Evolutionary conservation across 2,329 filamentous ascomycete species (phyloP).

Genomic region (Tolypocladium pustulatum): DNA sequence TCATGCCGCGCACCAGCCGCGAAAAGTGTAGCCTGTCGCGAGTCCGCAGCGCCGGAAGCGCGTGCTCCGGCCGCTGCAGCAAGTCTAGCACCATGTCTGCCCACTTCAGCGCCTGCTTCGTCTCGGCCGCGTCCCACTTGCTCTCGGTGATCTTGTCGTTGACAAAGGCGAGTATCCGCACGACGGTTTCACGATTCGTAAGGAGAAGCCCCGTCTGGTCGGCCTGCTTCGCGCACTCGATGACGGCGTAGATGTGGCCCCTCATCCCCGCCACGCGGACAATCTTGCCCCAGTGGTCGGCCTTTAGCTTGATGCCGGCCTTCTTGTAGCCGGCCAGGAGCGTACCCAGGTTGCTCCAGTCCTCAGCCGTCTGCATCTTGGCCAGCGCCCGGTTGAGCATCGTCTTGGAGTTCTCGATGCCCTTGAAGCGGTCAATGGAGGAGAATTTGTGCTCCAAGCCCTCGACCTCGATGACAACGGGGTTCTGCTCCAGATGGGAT

Average conservation of each 20-base stretch:
- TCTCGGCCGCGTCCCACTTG: conserved; percentile 22
- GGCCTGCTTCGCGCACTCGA: conserved; percentile 38
- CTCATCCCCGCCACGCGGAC: conserved; percentile 27
- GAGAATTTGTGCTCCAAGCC: conserved; percentile 43
- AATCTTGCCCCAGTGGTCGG: conserved; percentile 25
- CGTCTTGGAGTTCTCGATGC: conserved; percentile 31
- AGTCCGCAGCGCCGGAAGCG: conserved; percentile 5
- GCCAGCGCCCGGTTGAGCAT: conserved; percentile 26
- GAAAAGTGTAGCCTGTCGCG: conserved; percentile 14
- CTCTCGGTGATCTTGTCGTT: conserved; percentile 28
- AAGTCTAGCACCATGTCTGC: conserved; percentile 38
- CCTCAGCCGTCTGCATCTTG: conserved; percentile 35
- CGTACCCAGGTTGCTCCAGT: conserved; percentile 41
- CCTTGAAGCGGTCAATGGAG: conserved; percentile 29
- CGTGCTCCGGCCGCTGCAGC: conserved; percentile 32
- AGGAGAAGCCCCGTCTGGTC: conserved; percentile 35
- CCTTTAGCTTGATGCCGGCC: conserved; percentile 26
- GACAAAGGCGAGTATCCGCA: conserved; percentile 15
- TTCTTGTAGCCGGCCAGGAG: conserved; percentile 40
- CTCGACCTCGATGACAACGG: conserved; percentile 48
- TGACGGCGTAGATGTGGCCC: conserved; percentile 32
- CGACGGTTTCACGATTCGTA: conserved; percentile 26
- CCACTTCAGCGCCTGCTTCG: conserved; percentile 32
- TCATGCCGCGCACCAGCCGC: conserved; percentile 17
- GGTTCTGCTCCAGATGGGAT: conserved; percentile 40